A percentile compares a stretch with the other conserved stretches of the same genome.
phyloP scores from a whole-genome alignment of 129 eudicot genomes.

The Saposhnikovia divaricata region DNA sequence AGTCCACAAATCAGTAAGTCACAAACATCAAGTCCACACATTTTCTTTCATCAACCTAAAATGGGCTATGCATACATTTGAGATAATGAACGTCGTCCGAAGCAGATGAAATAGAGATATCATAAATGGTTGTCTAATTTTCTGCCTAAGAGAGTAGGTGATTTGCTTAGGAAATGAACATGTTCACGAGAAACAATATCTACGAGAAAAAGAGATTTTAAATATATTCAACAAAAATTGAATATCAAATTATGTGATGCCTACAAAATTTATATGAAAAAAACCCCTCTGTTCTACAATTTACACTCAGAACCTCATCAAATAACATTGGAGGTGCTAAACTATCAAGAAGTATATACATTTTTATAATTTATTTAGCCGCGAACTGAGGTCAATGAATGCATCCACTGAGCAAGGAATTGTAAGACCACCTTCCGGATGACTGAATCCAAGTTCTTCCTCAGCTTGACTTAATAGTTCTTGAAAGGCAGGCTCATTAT shows the following conservation, averaged over 20 bases:
- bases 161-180: too few species aligned
- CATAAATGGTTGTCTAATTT: too few species aligned
- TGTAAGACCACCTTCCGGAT: background rate
- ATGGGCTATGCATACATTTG: too few species aligned
- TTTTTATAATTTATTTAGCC: background rate
- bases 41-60: too few species aligned
- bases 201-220: background rate
- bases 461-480: background rate
- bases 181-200: background rate
- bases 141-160: background rate
- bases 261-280: background rate
- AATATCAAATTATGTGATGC: background rate
- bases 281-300: background rate
- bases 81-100: too few species aligned
- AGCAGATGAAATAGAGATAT: too few species aligned
- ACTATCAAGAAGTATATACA: background rate
- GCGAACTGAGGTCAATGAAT: background rate
- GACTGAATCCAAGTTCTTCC: background rate
- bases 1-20: too few species aligned
- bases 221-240: background rate
- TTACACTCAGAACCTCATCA: background rate
- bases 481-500: background rate
- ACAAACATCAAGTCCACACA: too few species aligned
- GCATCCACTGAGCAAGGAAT: background rate
- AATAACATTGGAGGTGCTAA: background rate